A percentile compares a stretch with the other conserved stretches of the same genome.
Evolutionary conservation across 2,329 filamentous ascomycete species (phyloP).

Genomic region (Plenodomus lindquistii): DNA sequence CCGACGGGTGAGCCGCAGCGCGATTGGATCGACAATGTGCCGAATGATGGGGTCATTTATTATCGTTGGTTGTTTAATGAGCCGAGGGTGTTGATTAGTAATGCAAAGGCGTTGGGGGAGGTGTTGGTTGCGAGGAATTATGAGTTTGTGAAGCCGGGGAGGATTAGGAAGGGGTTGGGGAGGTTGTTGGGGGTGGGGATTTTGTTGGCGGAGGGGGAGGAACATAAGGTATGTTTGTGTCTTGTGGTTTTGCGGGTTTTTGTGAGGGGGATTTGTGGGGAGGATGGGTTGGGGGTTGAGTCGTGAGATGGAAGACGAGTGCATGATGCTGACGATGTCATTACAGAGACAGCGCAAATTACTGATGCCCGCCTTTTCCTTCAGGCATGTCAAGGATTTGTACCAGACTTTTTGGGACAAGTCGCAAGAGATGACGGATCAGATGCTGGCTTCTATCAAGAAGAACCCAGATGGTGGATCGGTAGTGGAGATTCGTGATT

Average conservation of each 20-base stretch:
- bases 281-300: neutral
- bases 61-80: conserved; percentile 55
- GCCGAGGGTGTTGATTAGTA: conserved; percentile 51
- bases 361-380: conserved; percentile 55
- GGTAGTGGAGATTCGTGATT: conserved; percentile 51
- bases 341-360: conserved; percentile 50
- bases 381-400: conserved; percentile 55
- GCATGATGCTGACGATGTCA: conserved; percentile 10
- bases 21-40: conserved; percentile 57
- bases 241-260: neutral
- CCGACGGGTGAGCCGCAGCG: conserved; percentile 50
- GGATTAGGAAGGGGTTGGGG: conserved; percentile 58
- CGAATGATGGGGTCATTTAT: conserved; percentile 60
- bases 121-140: conserved; percentile 56
- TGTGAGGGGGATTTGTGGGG: too few relatives aligned
- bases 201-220: conserved; percentile 84
- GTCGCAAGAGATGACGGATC: conserved; percentile 46
- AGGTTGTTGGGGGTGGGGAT: conserved; percentile 71
- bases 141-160: conserved; percentile 54
- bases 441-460: conserved; percentile 37
- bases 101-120: conserved; percentile 53
- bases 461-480: conserved; percentile 29
- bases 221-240: conserved; percentile 66
- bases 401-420: conserved; percentile 57
- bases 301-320: neutral